Base-by-base conservation (phyloP, 2,329 filamentous ascomycete species). In the Ophiocordyceps camponoti-floridani region DNA sequence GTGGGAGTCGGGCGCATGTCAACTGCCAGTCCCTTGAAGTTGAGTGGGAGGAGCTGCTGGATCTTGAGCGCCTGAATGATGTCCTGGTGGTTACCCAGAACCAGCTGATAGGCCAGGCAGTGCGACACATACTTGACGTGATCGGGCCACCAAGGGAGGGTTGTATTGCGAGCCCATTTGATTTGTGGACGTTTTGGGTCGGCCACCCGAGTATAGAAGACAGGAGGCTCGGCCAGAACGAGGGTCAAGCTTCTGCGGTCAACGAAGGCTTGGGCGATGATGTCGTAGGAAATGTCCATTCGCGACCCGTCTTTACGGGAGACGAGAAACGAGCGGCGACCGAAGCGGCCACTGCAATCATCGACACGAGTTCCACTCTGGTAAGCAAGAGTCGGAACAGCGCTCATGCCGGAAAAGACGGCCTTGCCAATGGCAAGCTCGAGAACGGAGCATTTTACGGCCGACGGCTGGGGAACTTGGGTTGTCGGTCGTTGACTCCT, bases 201-300 rank as follows among this genome's bases (percentile, higher is more conserved):
- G 35, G 6, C 3, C 6, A n/a, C 8, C 30, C 33, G 47, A 16
- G 54, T 51, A 44, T 72, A 75, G 44, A 75, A 68, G 1, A 62
- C 62, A 0, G 74, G 74, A 1, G 72, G 63, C 28, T 70, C 65
- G 18, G 53, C 61, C 9, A 80, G 64, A 0, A 73, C 70, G 3
- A 79, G 51, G 0, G 67, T 70, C 14, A 77, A 52, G 0, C 62
- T 58, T 48, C 53, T 31, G 30, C 56, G 55, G 56, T 50, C 63
- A 51, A 58, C 54, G 2, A 73, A 56, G 9, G 69, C 52, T 43
- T 72, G 66, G 27, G 68, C 49, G 30, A 75, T 66, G 2, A 61
- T 69, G 18, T 63, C 61, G 35, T 71, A 68, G 0, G 67, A 60
- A 13, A 78, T 67, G 43, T 73, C 66, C 31, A 77, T 58, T 4